Evolutionary conservation across 2,329 filamentous ascomycete genomes (phyloP).

Genomic region (Colletotrichum somersetense): DNA sequence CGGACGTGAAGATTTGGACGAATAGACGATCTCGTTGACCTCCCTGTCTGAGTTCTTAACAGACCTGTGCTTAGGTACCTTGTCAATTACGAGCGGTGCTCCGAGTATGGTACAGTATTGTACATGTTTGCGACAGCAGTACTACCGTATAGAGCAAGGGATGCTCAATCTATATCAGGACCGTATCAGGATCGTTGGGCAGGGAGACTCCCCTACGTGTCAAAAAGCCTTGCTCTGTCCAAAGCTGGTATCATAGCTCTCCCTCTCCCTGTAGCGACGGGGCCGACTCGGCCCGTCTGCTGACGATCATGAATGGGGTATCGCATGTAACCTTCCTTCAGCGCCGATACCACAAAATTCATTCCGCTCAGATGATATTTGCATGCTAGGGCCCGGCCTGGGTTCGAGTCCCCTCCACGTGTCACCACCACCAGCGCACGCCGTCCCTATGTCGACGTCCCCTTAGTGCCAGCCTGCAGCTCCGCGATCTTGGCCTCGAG

Average conservation of each 20-base stretch:
- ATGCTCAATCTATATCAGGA: too few relatives aligned
- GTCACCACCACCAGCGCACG: not conserved
- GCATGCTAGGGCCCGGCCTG: not conserved
- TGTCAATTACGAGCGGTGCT: not conserved
- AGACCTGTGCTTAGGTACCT: not conserved
- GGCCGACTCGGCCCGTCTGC: not conserved
- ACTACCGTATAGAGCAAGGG: not conserved
- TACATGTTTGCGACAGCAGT: not conserved
- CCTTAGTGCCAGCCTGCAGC: constrained; percentile 45
- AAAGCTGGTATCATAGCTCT: not conserved
- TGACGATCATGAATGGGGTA: not conserved
- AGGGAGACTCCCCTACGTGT: too few relatives aligned
- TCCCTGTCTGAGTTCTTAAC: not conserved
- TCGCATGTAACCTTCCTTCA: not conserved
- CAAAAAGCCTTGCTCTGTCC: not conserved
- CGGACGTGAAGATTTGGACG: not conserved
- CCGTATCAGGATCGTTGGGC: not conserved
- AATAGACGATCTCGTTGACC: not conserved
- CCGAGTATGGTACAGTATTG: not conserved
- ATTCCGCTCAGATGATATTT: not conserved
- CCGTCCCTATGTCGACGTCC: not conserved
- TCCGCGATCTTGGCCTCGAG: constrained; percentile 56
- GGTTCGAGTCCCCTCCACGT: not conserved
- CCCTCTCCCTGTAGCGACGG: not conserved
- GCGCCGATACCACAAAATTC: not conserved